A percentile compares a stretch with the other conserved stretches of the same genome.
phyloP scores from a whole-genome alignment of 2,329 filamentous ascomycete species.

The Aspergillus ustus region DNA sequence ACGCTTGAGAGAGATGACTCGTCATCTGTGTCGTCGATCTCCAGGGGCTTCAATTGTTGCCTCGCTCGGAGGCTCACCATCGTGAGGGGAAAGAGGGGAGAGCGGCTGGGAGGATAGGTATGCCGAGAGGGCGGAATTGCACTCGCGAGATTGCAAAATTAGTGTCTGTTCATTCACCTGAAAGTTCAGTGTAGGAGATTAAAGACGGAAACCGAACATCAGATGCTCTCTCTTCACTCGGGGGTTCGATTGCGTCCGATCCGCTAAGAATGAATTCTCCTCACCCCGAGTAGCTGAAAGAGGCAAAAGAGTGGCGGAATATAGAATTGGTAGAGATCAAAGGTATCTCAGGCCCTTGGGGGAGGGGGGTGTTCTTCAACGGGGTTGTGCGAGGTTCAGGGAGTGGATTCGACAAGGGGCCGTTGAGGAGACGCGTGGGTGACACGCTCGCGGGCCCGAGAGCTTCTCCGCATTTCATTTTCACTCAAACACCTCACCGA shows the following conservation, averaged over 20 bases:
- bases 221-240: neutral
- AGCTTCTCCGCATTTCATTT: constrained; percentile 16
- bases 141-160: neutral
- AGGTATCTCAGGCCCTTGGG: neutral
- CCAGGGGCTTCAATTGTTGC: neutral
- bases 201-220: neutral
- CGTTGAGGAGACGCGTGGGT: constrained; percentile 28
- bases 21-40: neutral
- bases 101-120: neutral
- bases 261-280: neutral
- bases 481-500: neutral
- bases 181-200: neutral
- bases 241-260: neutral
- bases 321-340: neutral
- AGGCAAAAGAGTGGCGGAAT: neutral
- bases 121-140: neutral
- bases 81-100: constrained; percentile 1
- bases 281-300: neutral
- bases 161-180: neutral
- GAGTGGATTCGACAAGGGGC: constrained; percentile 4
- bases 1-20: neutral
- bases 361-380: neutral
- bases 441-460: constrained; percentile 23
- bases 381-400: neutral
- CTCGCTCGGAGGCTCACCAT: constrained; percentile 1